Evolutionary conservation across 106 monocot species (phyloP), one percentile per base, ranked within the genome.

Genomic region (Iris macrosiphon): DNA sequence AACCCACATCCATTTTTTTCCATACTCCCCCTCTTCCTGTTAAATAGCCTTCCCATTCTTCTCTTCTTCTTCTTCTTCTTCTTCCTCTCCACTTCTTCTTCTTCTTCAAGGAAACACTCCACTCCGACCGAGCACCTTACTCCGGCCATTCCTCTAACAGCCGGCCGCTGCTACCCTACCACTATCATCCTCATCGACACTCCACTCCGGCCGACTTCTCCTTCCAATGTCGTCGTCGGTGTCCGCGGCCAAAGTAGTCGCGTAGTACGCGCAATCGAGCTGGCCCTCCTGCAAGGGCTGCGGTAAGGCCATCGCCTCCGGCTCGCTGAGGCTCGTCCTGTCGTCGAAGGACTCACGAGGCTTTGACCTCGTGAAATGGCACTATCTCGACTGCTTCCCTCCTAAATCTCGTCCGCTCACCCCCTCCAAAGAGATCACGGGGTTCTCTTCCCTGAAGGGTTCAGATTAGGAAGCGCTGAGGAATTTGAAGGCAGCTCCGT

Each of bases 251-350:
- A 45, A 45, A 21, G 45, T 22, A 21, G 45, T 22, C 20, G 45
- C 45, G 21, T 79, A 92, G 73, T 87, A 92, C 61, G 87, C 83
- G 16, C 87, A 92, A 42, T 83, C 87, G 10, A 59, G 62, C 19
- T 79, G 86, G 12, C 79, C 87, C 15, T 69, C 82, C n/a, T 92
- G 87, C 74, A 87, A 92, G 65, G 47, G 50, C 26, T 92, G 92
- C 61, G 64, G 74, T 10, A 71, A 71, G 39, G 40, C 60, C 48
- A 92, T 92, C 21, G 25, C 71, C 20, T 40, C 46, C 7, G 79
- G 76, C 0, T 40, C 74, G 4, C 71, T 87, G 18, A 62, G 79
- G 59, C 31, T 92, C 1, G 92, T 86, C 14, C 40, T 80, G 7
- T 38, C 68, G 7, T 53, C 21, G 26, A 79, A 53, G 40, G 76